Conservation (phyloP, 768 basidiomycete species). For the Neoboletus magnificus region DNA sequence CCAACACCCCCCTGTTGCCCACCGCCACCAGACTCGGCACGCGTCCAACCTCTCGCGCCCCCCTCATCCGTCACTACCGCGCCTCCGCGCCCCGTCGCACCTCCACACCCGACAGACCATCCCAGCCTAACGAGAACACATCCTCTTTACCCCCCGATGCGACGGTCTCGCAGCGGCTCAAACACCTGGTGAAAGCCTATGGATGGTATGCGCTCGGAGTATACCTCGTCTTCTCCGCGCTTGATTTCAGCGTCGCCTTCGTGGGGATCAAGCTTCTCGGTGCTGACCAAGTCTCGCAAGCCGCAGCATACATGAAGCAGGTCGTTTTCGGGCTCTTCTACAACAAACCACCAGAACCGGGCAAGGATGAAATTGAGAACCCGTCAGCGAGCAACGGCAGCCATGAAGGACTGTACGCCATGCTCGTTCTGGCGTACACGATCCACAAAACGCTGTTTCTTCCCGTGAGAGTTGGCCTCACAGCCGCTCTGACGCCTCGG, state of each 20-base stretch:
- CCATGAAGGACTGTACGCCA: conserved; percentile 82
- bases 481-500: conserved; percentile 79
- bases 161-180: conserved; percentile 67
- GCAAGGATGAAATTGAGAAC: conserved; percentile 58
- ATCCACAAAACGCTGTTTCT: conserved; percentile 94
- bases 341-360: conserved; percentile 61
- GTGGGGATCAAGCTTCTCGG: conserved; percentile 82
- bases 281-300: conserved; percentile 79
- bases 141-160: conserved; percentile 44
- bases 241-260: conserved; percentile 88
- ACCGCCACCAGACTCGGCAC: conserved; percentile 39
- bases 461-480: conserved; percentile 85
- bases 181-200: conserved; percentile 83
- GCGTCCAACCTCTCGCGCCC: conserved; percentile 24
- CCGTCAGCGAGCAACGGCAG: conserved; percentile 36
- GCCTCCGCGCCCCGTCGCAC: conserved; percentile 47
- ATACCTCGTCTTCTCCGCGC: conserved; percentile 65
- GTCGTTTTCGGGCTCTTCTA: conserved; percentile 43
- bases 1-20: conserved; percentile 48
- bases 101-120: conserved; percentile 24
- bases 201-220: conserved; percentile 96
- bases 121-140: conserved; percentile 7
- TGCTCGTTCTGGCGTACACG: conserved; percentile 89
- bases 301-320: conserved; percentile 58
- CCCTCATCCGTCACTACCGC: conserved; percentile 43